These are phyloP conservation scores for Lyophyllum decastes DNA, from an alignment of 768 basidiomycete species.

Conservation along the genomic window DNA sequence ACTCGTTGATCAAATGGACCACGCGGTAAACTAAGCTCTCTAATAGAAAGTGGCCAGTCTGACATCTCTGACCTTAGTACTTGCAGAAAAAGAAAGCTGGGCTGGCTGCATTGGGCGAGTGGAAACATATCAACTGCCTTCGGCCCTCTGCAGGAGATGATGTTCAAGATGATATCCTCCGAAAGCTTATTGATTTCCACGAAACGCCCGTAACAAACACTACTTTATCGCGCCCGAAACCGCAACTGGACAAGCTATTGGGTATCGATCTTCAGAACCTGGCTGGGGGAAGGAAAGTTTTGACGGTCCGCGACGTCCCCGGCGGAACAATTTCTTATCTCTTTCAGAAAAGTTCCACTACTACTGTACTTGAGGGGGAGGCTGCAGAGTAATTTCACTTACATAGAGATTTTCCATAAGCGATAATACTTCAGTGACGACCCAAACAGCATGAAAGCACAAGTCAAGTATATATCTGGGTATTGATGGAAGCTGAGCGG, in stretches of 20 bases:
- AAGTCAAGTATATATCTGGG: conserved; percentile 8
- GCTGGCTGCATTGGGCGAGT: conserved; percentile 74
- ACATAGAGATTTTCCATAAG: not conserved
- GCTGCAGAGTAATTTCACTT: not conserved
- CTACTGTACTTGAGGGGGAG: conserved; percentile 14
- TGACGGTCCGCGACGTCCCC: conserved; percentile 41
- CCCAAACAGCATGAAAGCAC: conserved; percentile 6
- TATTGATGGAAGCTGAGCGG: conserved; percentile 15
- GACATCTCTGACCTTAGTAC: conserved; percentile 42
- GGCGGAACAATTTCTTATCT: conserved; percentile 77
- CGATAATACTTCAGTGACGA: not conserved
- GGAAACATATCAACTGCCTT: conserved; percentile 84
- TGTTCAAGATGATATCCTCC: conserved; percentile 69
- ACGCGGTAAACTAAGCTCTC: conserved; percentile 41
- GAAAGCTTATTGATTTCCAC: conserved; percentile 38
- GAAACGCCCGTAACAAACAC: conserved; percentile 4
- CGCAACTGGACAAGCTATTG: conserved; percentile 25
- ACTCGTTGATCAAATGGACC: conserved; percentile 47
- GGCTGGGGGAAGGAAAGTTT: conserved; percentile 31
- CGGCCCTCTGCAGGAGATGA: conserved; percentile 40
- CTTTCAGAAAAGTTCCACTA: conserved; percentile 60
- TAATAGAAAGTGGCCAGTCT: conserved; percentile 1
- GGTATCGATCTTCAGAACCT: conserved; percentile 53
- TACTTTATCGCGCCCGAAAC: conserved; percentile 1
- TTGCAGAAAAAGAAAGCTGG: conserved; percentile 66